These are phyloP conservation scores for Neotropicomus parvogracilis DNA, from an alignment of 1,284 basidiomycete species.

Conservation along the genomic window DNA sequence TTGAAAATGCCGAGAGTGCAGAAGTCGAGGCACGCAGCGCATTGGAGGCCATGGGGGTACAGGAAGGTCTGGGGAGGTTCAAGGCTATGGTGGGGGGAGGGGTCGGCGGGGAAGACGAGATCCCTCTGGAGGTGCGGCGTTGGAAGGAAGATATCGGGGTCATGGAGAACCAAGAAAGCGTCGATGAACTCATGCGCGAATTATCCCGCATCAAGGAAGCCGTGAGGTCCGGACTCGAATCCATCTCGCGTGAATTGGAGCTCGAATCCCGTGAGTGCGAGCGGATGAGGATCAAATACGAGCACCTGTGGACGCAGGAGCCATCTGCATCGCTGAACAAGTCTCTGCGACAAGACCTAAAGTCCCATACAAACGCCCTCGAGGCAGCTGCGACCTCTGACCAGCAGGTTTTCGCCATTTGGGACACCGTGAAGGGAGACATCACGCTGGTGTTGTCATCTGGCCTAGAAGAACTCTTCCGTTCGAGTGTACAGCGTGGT, in stretches of 20 bases:
- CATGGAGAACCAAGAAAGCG: slow-evolving; percentile 62
- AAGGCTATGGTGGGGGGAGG: slow-evolving; percentile 74
- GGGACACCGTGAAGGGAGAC: slow-evolving; percentile 70
- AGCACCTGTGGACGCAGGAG: slow-evolving; percentile 86
- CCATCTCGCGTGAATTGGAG: slow-evolving; percentile 63
- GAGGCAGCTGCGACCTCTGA: slow-evolving; percentile 81
- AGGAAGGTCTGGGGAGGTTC: slow-evolving; percentile 73
- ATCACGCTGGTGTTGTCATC: slow-evolving; percentile 64
- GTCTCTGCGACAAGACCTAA: slow-evolving; percentile 74
- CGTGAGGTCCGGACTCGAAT: slow-evolving; percentile 62
- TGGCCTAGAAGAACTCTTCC: slow-evolving; percentile 70
- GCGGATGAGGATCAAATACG: slow-evolving; percentile 80
- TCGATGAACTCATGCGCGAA: slow-evolving; percentile 60
- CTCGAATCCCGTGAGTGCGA: slow-evolving; percentile 81
- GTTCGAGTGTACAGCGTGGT: slow-evolving; percentile 49
- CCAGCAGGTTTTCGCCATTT: slow-evolving; percentile 69
- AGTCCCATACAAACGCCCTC: slow-evolving; percentile 72
- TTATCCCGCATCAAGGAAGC: slow-evolving; percentile 61
- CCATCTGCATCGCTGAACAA: slow-evolving; percentile 77
- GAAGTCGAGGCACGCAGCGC: slow-evolving; percentile 80
- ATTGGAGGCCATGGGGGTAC: slow-evolving; percentile 82
- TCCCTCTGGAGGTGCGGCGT: slow-evolving; percentile 69
- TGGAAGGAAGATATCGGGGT: slow-evolving; percentile 77
- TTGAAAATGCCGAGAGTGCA: slow-evolving; percentile 81
- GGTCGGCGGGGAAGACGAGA: slow-evolving; percentile 62